Evolutionary conservation across 257 asterid species (phyloP).

Genomic region (Penstemon eatonii): DNA sequence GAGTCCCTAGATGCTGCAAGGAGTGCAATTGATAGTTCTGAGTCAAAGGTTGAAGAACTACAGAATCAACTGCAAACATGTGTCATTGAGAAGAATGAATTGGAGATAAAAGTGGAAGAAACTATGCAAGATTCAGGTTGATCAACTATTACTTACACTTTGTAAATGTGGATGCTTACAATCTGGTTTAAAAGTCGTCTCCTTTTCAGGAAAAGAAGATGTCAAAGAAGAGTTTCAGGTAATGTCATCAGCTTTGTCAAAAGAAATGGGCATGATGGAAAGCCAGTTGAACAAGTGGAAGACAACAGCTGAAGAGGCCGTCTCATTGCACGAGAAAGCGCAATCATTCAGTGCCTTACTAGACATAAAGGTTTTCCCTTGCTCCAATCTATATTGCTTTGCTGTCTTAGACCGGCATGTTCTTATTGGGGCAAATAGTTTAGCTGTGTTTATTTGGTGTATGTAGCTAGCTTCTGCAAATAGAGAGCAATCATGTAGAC

Average conservation of each 20-base stretch:
- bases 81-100: conserved; percentile 68
- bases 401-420: conserved; percentile 24
- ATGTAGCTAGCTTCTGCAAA: conserved; percentile 23
- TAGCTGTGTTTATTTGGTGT: conserved; percentile 20
- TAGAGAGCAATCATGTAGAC: conserved; percentile 12
- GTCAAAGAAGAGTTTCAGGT: conserved; percentile 85
- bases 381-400: conserved; percentile 15
- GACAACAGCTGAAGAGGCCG: conserved; percentile 78
- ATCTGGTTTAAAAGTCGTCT: conserved; percentile 27
- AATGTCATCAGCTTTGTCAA: conserved; percentile 88
- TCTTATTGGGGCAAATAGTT: conserved; percentile 17
- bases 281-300: conserved; percentile 83
- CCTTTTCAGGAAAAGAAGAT: conserved; percentile 73
- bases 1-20: conserved; percentile 73
- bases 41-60: conserved; percentile 70
- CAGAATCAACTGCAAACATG: conserved; percentile 65
- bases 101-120: conserved; percentile 89
- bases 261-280: conserved; percentile 86
- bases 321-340: conserved; percentile 71
- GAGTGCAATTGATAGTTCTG: conserved; percentile 55
- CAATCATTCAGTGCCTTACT: conserved; percentile 56
- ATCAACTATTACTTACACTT: conserved; percentile 29
- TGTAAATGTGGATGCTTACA: conserved; percentile 22
- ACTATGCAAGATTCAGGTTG: conserved; percentile 86
- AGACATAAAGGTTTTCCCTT: conserved; percentile 59